Evolutionary conservation across 108 stramenopile species (phyloP).

Genomic region (Nitzschia putrida): DNA sequence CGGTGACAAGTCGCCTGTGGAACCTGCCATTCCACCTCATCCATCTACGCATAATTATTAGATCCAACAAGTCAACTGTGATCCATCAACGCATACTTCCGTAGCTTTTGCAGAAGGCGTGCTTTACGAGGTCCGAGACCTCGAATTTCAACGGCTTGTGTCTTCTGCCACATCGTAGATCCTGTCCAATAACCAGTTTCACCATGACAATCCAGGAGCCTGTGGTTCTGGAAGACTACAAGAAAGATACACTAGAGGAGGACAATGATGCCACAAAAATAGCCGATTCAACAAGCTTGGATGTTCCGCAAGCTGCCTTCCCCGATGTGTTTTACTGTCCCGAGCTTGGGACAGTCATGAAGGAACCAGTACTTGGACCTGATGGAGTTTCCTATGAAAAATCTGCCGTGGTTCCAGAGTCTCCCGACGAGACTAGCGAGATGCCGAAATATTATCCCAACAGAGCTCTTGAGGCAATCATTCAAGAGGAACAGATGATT

Average conservation of each 20-base stretch:
- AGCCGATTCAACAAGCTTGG: too few relatives aligned
- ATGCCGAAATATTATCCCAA: slow-evolving; percentile 1
- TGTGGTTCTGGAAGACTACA: too few relatives aligned
- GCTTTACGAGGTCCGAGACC: too few relatives aligned
- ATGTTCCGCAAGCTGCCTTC: background rate
- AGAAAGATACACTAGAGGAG: too few relatives aligned
- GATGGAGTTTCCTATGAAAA: slow-evolving; percentile 59
- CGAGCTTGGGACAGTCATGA: slow-evolving; percentile 40
- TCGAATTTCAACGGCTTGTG: too few relatives aligned
- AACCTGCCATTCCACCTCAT: background rate
- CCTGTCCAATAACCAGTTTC: too few relatives aligned
- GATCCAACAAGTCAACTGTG: background rate
- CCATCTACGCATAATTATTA: background rate
- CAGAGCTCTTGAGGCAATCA: slow-evolving; percentile 7
- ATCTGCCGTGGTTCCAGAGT: background rate
- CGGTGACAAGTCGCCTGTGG: too few relatives aligned
- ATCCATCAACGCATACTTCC: background rate
- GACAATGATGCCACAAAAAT: too few relatives aligned
- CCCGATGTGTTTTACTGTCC: slow-evolving; percentile 33
- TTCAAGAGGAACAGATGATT: background rate
- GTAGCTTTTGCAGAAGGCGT: too few relatives aligned
- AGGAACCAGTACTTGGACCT: slow-evolving; percentile 48
- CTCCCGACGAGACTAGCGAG: background rate
- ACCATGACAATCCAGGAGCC: too few relatives aligned
- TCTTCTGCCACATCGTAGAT: too few relatives aligned